Conservation (phyloP, 805 yeast species). For the Candida boleticola region DNA sequence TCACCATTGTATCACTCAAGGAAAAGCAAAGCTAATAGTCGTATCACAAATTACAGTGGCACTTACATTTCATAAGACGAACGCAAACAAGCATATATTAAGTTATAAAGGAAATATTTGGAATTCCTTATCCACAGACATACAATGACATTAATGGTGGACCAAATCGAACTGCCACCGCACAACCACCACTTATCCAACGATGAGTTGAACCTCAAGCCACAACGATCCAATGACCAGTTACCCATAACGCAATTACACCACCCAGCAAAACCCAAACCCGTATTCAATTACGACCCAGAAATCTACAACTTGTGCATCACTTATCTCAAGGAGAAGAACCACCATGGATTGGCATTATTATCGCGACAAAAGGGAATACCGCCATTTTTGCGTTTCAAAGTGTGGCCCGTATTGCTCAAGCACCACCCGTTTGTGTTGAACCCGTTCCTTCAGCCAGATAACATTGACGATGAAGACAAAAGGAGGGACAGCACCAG, state of each 20-base stretch:
- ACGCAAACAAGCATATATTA: too few species aligned
- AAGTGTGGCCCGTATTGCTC: constrained; percentile 81
- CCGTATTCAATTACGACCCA: constrained; percentile 34
- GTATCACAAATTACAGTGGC: too few species aligned
- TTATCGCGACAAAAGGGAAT: constrained; percentile 81
- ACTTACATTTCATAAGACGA: too few species aligned
- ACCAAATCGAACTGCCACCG: neutral
- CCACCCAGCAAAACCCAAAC: constrained; percentile 2
- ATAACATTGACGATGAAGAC: constrained; percentile 24
- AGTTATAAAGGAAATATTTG: too few species aligned
- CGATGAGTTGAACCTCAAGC: neutral
- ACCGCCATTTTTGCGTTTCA: constrained; percentile 75
- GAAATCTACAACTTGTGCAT: constrained; percentile 55
- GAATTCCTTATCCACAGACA: too few species aligned
- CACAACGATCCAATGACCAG: neutral
- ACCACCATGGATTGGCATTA: constrained; percentile 73
- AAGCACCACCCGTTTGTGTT: constrained; percentile 83
- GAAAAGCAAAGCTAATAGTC: too few species aligned
- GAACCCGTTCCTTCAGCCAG: constrained; percentile 71
- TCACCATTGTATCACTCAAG: too few species aligned
- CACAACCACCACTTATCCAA: neutral
- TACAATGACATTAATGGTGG: constrained; percentile 2
- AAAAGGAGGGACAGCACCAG: constrained; percentile 8
- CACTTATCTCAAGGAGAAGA: constrained; percentile 53
- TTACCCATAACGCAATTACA: constrained; percentile 1